Base-by-base conservation (phyloP, 257 asterid genomes). In the Rhazya stricta region DNA sequence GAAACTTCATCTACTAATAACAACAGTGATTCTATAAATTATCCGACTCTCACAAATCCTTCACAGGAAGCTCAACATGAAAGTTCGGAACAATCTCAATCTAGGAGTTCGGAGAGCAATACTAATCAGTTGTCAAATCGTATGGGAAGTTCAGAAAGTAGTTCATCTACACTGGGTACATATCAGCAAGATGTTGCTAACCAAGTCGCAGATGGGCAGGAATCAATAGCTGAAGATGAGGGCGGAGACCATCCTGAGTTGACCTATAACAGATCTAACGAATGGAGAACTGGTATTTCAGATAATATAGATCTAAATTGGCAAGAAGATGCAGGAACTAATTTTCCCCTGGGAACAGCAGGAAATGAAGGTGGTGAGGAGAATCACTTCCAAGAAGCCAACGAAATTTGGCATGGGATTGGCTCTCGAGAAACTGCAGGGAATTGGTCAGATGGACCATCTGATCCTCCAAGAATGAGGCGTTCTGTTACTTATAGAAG, bases 381-480 rank as follows among this genome's bases (percentile, higher is more conserved):
- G 71, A 75, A 18, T 61, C 90, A 6, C 36, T 63, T 77, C 50
- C 90, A 79, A 71, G 90, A 85, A 80, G 74, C 81, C 71, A 88
- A 75, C 56, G 89, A 79, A 66, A 89, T 68, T 84, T 88, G 91
- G 97, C 88, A 57, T 27, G 87, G 82, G 61, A 83, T 78, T 85
- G 91, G 84, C 76, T 82, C 93, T 54, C 83, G 78, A 72, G 98
- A 88, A 84, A 86, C 89, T 77, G 89, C 63, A 48, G 89, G 82
- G 72, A 87, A 80, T 86, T 90, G 94, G 97, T 83, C 95, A 21
- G 89, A 81, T 75, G 91, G 90, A 74, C 93, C 90, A 84, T 80
- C 88, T 25, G 94, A 86, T 83, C 97, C 92, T 80, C 86, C 96
- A 69, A 88, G 97, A 86, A 88, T 88, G 85, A 89, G 88, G 42